Base-by-base conservation (phyloP, 2,329 filamentous ascomycete species). In the Penicillium griseofulvum region DNA sequence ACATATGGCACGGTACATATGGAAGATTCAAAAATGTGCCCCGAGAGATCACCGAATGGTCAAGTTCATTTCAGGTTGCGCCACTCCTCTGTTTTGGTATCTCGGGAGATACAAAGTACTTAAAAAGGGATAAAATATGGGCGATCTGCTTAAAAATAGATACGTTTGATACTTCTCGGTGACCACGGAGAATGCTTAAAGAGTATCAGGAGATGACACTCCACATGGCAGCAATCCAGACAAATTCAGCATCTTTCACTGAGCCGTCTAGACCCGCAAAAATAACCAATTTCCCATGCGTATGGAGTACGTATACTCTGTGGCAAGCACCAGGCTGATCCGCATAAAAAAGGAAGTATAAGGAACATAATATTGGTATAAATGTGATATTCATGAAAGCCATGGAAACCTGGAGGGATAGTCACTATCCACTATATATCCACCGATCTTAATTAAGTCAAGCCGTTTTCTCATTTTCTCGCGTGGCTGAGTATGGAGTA, bases 371-470 rank as follows among this genome's bases (percentile, higher is more conserved):
- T 4, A 6, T 16, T 22, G 6, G 26, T 53, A 43, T 45, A 33
- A 46, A 17, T 11, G 26, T 26, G 11, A 54, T 57, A 47, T 56
- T 56, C 50, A 55, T 39, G 54, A 56, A 57, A 54, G 49, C 46
- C 41, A 41, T 53, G 22, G 47, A 55, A 58, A 60, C 43, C 55
- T 56, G 53, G 57, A 64, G 61, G 52, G 55, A 61, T 57, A 58
- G 50, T 56, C 34, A 38, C 57, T 55, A 22, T 62, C 61, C 61
- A 64, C 56, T 22, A 2, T 9, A 46, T 44, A 49, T 42, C 62
- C 61, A 61, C 61, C 24, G 59, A 65, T 64, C 62, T 59, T 54
- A 62, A 59, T 57, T 55, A 54, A 49, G 31, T 19, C 43, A 55
- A 44, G 37, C 50, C 47, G 38, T 55, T 59, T 53, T 39, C 37